These are phyloP conservation scores for Lachnellula hyalina DNA, from an alignment of 2,329 filamentous ascomycete species.

Conservation along the genomic window DNA sequence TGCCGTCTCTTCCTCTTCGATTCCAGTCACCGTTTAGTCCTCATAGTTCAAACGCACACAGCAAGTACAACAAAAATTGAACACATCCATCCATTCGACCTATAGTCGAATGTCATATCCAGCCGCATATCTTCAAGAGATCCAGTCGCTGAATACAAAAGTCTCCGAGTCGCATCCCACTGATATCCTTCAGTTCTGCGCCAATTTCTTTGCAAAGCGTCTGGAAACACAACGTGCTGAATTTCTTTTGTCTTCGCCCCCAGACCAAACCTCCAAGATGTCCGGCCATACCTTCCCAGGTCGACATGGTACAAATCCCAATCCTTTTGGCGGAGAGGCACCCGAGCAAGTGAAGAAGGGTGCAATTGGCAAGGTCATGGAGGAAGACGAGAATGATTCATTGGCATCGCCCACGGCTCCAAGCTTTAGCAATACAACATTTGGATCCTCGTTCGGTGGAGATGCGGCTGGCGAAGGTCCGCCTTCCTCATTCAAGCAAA, in stretches of 20 bases:
- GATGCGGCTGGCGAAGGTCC: conserved; percentile 44
- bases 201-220: conserved; percentile 61
- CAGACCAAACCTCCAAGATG: conserved; percentile 45
- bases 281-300: conserved; percentile 73
- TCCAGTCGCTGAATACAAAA: conserved; percentile 58
- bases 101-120: conserved; percentile 42
- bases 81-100: neutral
- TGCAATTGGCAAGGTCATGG: conserved; percentile 46
- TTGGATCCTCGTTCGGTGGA: conserved; percentile 36
- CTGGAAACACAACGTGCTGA: conserved; percentile 60
- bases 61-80: neutral
- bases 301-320: conserved; percentile 60
- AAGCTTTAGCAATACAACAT: conserved; percentile 43
- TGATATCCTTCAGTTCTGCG: conserved; percentile 66
- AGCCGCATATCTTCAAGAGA: conserved; percentile 54
- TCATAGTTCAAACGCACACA: neutral
- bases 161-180: conserved; percentile 51
- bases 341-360: conserved; percentile 32
- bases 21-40: neutral
- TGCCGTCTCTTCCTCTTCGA: neutral
- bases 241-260: conserved; percentile 45
- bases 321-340: conserved; percentile 62
- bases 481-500: conserved; percentile 35
- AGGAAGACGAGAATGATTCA: conserved; percentile 65
- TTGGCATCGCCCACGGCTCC: conserved; percentile 69